phyloP scores from a whole-genome alignment of 306 rosid genomes.

The Mimosa pudica region DNA sequence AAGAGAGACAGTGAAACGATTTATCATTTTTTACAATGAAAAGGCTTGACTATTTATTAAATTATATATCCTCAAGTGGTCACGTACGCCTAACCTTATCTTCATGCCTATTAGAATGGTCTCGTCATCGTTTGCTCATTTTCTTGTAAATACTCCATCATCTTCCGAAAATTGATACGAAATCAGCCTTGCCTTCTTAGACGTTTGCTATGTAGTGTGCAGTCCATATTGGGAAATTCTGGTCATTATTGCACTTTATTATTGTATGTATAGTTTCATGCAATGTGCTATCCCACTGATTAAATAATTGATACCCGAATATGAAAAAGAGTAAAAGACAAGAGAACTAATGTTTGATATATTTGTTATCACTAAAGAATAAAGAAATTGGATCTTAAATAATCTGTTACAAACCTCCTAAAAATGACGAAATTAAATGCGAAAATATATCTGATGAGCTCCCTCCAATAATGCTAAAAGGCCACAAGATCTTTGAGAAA shows the following conservation, averaged over 20 bases:
- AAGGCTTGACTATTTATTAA: not conserved
- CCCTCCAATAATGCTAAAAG: conserved; percentile 33
- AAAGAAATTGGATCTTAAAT: too few relatives aligned
- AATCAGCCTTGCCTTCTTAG: not conserved
- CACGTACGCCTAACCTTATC: not conserved
- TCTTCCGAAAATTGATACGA: not conserved
- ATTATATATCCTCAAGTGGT: not conserved
- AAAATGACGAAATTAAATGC: not conserved
- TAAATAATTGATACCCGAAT: not conserved
- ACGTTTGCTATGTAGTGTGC: not conserved
- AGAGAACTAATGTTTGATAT: not conserved
- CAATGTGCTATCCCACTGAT: not conserved
- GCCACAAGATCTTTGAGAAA: conserved; percentile 26
- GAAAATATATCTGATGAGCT: conserved; percentile 7
- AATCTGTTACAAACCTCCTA: not conserved
- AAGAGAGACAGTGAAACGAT: not conserved
- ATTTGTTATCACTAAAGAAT: too few relatives aligned
- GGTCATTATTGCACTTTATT: not conserved
- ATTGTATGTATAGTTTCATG: not conserved
- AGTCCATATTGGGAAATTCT: not conserved
- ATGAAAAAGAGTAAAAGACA: not conserved
- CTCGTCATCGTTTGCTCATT: not conserved
- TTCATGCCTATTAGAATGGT: not conserved
- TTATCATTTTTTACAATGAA: not conserved
- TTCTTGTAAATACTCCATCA: not conserved